Evolutionary conservation across 2,329 filamentous ascomycete genomes (phyloP).

Genomic region (Botrytis paeoniae): DNA sequence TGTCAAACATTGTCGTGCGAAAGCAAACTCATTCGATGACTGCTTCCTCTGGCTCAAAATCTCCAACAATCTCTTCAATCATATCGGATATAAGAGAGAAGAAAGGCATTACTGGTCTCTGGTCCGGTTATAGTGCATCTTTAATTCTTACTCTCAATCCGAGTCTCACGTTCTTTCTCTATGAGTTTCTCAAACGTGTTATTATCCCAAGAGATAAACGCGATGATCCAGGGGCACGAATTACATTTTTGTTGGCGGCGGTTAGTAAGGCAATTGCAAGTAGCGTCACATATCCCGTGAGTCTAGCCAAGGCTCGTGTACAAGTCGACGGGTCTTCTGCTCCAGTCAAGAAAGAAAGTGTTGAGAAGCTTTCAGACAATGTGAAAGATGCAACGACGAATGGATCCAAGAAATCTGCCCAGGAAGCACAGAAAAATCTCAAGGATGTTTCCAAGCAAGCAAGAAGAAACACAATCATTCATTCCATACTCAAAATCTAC

Average conservation of each 20-base stretch:
- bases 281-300: slow-evolving; percentile 78
- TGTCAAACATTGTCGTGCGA: slow-evolving; percentile 77
- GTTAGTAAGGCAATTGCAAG: slow-evolving; percentile 76
- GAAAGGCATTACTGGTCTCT: slow-evolving; percentile 73
- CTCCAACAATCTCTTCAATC: slow-evolving; percentile 50
- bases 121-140: slow-evolving; percentile 82
- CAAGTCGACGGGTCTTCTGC: slow-evolving; percentile 51
- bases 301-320: slow-evolving; percentile 75
- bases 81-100: slow-evolving; percentile 62
- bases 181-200: slow-evolving; percentile 64
- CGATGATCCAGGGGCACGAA: slow-evolving; percentile 49
- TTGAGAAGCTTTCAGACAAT: slow-evolving; percentile 35
- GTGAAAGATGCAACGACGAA: slow-evolving; percentile 36
- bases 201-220: slow-evolving; percentile 54
- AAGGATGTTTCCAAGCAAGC: slow-evolving; percentile 29
- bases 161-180: slow-evolving; percentile 79
- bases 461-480: slow-evolving; percentile 55
- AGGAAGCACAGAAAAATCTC: background rate
- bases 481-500: slow-evolving; percentile 56
- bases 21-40: slow-evolving; percentile 68
- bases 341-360: slow-evolving; percentile 36
- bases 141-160: slow-evolving; percentile 82
- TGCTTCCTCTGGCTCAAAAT: slow-evolving; percentile 38
- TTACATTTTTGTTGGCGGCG: slow-evolving; percentile 68
- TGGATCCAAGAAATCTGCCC: slow-evolving; percentile 27